Percentiles rank a stretch among this genome's conserved stretches.
Conservation (phyloP, 192 early-diverging fungal genomes). For the Umbelopsis sp. region DNA sequence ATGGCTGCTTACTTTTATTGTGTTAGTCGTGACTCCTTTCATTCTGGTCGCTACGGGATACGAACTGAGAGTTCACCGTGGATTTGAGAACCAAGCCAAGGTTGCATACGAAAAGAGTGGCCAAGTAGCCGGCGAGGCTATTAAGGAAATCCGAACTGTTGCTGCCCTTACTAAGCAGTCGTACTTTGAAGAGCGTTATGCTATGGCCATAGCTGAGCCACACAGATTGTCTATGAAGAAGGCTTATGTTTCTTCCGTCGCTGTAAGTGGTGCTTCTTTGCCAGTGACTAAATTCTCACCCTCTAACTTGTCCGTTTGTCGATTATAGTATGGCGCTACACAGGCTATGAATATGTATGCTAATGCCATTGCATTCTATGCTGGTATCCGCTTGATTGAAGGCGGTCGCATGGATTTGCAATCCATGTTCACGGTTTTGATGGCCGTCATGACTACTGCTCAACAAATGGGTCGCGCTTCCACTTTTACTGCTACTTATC, state of each 20-base stretch:
- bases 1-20: conserved; percentile 84
- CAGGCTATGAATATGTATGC: conserved; percentile 29
- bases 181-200: conserved; percentile 67
- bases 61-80: conserved; percentile 50
- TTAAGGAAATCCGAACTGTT: conserved; percentile 82
- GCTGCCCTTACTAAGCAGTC: conserved; percentile 71
- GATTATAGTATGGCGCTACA: conserved; percentile 9
- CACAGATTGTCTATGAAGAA: conserved; percentile 67
- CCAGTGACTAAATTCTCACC: background rate
- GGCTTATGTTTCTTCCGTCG: conserved; percentile 62
- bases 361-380: conserved; percentile 32
- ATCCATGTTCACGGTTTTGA: conserved; percentile 71
- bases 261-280: conserved; percentile 51
- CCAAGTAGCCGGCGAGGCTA: conserved; percentile 80
- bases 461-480: conserved; percentile 65
- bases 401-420: conserved; percentile 46
- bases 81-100: conserved; percentile 64
- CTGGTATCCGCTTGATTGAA: conserved; percentile 54
- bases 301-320: background rate
- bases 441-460: conserved; percentile 76
- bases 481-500: conserved; percentile 72
- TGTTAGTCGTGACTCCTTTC: conserved; percentile 61
- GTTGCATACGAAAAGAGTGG: conserved; percentile 75
- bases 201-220: conserved; percentile 60
- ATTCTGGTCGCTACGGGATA: conserved; percentile 49